These are phyloP conservation scores for Areca catechu DNA, from an alignment of 176 grass and related monocot genomes.

Conservation along the genomic window DNA sequence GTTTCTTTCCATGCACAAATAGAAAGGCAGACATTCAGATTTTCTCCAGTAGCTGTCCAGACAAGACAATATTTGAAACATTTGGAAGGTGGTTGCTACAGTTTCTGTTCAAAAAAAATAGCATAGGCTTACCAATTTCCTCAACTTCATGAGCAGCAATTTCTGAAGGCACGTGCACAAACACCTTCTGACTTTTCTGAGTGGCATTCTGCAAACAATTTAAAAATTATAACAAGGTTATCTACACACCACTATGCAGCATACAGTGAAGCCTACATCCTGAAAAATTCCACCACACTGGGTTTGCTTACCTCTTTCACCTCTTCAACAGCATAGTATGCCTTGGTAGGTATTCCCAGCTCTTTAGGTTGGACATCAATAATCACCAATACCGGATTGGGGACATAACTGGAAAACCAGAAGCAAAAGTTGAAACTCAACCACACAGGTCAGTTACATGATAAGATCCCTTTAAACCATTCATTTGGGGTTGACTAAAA, in stretches of 20 bases:
- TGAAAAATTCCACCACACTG: too few relatives aligned
- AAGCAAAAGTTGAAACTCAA: neutral
- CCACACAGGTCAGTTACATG: too few relatives aligned
- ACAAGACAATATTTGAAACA: too few relatives aligned
- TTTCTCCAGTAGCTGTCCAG: too few relatives aligned
- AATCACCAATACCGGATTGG: constrained; percentile 90
- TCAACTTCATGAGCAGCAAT: constrained; percentile 97
- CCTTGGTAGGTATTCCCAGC: constrained; percentile 93
- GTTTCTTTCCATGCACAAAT: too few relatives aligned
- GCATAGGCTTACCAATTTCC: constrained; percentile 63
- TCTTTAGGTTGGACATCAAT: constrained; percentile 97
- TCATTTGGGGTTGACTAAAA: too few relatives aligned
- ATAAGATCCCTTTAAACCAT: too few relatives aligned
- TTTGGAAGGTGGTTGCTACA: too few relatives aligned
- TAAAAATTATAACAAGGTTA: neutral
- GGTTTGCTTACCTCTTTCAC: constrained; percentile 64
- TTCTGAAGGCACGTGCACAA: constrained; percentile 96
- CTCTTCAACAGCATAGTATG: constrained; percentile 85
- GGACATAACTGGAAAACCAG: constrained; percentile 58
- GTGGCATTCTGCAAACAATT: constrained; percentile 68
- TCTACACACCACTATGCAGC: too few relatives aligned
- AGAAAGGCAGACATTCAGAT: too few relatives aligned
- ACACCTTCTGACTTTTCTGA: constrained; percentile 96
- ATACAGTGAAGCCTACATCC: too few relatives aligned
- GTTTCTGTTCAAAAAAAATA: neutral